Evolutionary conservation across 176 grass and related monocot genomes (phyloP).

Genomic region (Tuctoria greenei): DNA sequence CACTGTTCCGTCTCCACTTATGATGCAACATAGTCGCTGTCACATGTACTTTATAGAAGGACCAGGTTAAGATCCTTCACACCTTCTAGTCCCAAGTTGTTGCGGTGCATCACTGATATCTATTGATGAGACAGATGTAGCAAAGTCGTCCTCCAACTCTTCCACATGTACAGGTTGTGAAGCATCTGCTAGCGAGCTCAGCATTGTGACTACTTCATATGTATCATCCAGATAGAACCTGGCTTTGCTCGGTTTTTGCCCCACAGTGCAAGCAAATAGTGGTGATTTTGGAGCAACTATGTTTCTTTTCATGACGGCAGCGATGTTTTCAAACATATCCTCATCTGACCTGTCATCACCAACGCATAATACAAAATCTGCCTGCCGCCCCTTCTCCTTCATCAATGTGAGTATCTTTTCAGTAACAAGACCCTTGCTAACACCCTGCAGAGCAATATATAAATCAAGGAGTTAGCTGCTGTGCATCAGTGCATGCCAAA

Average conservation of each 20-base stretch:
- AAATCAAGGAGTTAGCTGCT: background rate
- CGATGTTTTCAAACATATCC: conserved; percentile 92
- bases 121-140: conserved; percentile 32
- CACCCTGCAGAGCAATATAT: conserved; percentile 47
- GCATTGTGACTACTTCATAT: conserved; percentile 71
- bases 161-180: conserved; percentile 34
- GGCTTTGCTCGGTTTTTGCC: conserved; percentile 92
- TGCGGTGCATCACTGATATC: conserved; percentile 21
- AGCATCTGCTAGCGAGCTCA: conserved; percentile 66
- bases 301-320: conserved; percentile 55
- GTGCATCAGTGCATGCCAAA: background rate
- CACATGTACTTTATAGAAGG: conserved; percentile 9
- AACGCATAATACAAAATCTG: conserved; percentile 81
- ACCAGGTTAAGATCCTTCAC: conserved; percentile 39
- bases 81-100: conserved; percentile 26
- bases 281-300: conserved; percentile 55
- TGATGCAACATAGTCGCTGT: conserved; percentile 22
- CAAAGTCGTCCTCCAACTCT: conserved; percentile 41
- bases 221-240: conserved; percentile 89
- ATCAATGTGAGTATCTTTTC: conserved; percentile 76
- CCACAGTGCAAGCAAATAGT: conserved; percentile 80
- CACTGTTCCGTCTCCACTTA: background rate
- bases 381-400: conserved; percentile 57
- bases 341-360: conserved; percentile 90
- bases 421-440: conserved; percentile 76